Percentiles rank a stretch among this genome's conserved stretches.
Conservation (phyloP, 345 rosid genomes). For the Citrus sp. region DNA sequence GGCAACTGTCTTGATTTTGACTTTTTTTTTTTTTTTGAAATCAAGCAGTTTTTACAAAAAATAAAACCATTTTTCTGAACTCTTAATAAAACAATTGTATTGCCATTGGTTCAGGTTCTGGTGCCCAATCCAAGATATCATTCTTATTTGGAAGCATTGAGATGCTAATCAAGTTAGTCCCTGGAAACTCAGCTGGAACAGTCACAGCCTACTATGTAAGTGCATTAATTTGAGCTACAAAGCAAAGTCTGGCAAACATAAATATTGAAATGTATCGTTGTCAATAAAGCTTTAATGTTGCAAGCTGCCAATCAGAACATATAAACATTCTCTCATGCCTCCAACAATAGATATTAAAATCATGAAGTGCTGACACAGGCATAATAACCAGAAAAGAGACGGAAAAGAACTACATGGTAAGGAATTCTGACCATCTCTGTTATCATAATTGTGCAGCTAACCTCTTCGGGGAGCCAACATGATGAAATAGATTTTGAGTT, state of each 20-base stretch:
- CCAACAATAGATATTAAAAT: background rate
- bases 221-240: background rate
- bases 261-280: background rate
- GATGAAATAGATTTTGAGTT: conserved; percentile 79
- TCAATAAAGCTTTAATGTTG: background rate
- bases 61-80: background rate
- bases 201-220: conserved; percentile 67
- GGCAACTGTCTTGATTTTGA: background rate
- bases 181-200: conserved; percentile 86
- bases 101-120: conserved; percentile 41
- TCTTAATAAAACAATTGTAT: background rate
- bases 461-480: conserved; percentile 54
- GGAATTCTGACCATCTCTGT: background rate
- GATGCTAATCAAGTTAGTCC: conserved; percentile 76
- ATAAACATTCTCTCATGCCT: background rate
- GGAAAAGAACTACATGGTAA: background rate
- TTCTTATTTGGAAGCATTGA: conserved; percentile 75
- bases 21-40: background rate
- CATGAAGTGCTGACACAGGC: background rate
- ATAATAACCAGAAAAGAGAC: background rate
- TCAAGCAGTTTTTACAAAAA: background rate
- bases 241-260: background rate
- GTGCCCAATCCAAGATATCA: conserved; percentile 48
- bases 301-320: background rate
- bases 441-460: conserved; percentile 35